Percentiles rank a stretch among this genome's conserved stretches.
phyloP scores from a whole-genome alignment of 257 asterid species.

The Mitragyna speciosa region DNA sequence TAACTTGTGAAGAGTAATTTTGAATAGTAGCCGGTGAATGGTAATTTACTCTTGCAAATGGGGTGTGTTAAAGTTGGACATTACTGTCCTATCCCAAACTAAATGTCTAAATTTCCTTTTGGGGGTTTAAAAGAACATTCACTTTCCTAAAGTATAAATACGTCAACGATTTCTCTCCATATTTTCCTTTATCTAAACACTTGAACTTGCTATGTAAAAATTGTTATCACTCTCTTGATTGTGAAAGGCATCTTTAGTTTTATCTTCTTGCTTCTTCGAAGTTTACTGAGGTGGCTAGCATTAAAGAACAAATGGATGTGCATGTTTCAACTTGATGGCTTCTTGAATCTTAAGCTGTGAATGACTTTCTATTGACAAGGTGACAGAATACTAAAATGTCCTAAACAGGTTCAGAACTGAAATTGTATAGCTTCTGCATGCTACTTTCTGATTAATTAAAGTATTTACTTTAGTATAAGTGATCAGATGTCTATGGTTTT shows the following conservation, averaged over 20 bases:
- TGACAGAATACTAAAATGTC: not conserved
- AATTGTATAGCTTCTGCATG: not conserved
- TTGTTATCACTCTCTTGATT: not conserved
- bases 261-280: not conserved
- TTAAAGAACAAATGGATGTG: not conserved
- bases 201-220: too few species aligned
- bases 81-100: too few species aligned
- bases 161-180: too few species aligned
- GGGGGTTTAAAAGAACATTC: too few species aligned
- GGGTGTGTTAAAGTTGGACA: too few species aligned
- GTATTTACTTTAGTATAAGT: not conserved
- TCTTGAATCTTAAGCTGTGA: not conserved
- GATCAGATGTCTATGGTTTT: constrained; percentile 2
- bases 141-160: too few species aligned
- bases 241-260: not conserved
- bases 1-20: too few species aligned
- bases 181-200: too few species aligned
- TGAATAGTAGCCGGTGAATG: too few species aligned
- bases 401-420: not conserved
- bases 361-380: not conserved
- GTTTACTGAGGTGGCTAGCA: too few species aligned
- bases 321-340: not conserved
- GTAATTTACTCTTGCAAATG: too few species aligned
- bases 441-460: not conserved
- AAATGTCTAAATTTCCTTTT: too few species aligned